A percentile compares a stretch with the other conserved stretches of the same genome.
Evolutionary conservation across 2,329 filamentous ascomycete species (phyloP).

Genomic region (Talaromyces sp.): DNA sequence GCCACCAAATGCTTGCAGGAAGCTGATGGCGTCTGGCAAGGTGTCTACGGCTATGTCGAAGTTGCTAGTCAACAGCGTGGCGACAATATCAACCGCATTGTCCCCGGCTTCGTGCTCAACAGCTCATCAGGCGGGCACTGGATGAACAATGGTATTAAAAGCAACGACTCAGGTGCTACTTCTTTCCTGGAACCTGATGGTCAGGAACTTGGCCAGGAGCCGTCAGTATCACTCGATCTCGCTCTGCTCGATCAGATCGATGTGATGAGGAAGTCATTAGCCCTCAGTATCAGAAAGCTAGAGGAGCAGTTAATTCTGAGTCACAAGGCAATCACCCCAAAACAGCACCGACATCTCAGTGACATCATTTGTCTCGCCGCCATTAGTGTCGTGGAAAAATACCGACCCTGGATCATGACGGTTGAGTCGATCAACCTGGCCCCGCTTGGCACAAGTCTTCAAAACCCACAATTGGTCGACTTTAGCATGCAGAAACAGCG

Average conservation of each 20-base stretch:
- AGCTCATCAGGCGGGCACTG: slow-evolving; percentile 81
- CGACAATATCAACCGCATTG: slow-evolving; percentile 85
- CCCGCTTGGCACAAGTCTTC: slow-evolving; percentile 68
- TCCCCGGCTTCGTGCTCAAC: slow-evolving; percentile 87
- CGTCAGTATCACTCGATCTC: slow-evolving; percentile 67
- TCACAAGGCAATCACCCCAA: slow-evolving; percentile 75
- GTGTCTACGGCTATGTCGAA: slow-evolving; percentile 94
- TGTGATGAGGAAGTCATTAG: slow-evolving; percentile 75
- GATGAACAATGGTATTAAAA: slow-evolving; percentile 61
- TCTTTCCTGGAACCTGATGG: slow-evolving; percentile 83
- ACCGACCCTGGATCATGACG: slow-evolving; percentile 81
- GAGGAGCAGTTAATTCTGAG: slow-evolving; percentile 74
- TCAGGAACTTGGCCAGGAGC: slow-evolving; percentile 66
- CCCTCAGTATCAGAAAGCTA: slow-evolving; percentile 78
- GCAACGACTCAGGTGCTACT: slow-evolving; percentile 59
- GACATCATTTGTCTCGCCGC: slow-evolving; percentile 77
- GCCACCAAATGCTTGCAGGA: slow-evolving; percentile 93
- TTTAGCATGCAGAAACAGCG: slow-evolving; percentile 89
- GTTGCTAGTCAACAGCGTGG: slow-evolving; percentile 89
- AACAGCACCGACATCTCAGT: slow-evolving; percentile 72
- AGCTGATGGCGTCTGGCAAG: slow-evolving; percentile 90
- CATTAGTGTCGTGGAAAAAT: slow-evolving; percentile 76
- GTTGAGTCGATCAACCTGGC: slow-evolving; percentile 90
- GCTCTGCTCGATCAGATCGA: slow-evolving; percentile 77
- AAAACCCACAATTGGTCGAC: slow-evolving; percentile 79